Conservation (phyloP, 2,329 filamentous ascomycete genomes). For the Hypoxylon sp. region DNA sequence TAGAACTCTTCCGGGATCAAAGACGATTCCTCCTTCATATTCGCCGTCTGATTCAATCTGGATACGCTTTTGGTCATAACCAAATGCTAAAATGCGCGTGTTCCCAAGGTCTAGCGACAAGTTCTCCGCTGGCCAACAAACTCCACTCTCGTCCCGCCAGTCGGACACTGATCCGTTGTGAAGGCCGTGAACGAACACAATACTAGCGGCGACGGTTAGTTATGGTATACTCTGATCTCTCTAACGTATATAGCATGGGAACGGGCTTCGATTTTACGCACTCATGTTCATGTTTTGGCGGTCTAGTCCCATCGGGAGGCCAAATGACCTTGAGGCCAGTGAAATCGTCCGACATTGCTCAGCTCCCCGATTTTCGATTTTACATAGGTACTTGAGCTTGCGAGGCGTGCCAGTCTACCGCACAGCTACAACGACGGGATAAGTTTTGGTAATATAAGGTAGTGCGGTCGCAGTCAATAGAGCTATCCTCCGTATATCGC, state of each 20-base stretch:
- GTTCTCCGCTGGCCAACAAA: neutral
- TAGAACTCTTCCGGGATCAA: neutral
- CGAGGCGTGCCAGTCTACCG: neutral
- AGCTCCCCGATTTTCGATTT: neutral
- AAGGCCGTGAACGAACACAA: neutral
- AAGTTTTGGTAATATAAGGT: neutral
- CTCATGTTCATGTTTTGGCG: conserved; percentile 1
- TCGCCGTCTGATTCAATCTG: neutral
- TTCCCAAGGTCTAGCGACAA: neutral
- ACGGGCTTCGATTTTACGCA: neutral
- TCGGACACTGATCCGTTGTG: neutral
- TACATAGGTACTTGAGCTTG: neutral
- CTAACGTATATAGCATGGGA: neutral
- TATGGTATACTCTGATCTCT: neutral
- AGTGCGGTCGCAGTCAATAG: neutral
- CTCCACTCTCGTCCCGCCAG: neutral
- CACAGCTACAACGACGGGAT: neutral
- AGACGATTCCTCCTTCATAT: neutral
- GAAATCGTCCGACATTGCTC: neutral
- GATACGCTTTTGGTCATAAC: neutral
- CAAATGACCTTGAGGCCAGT: neutral
- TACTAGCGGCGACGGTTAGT: neutral
- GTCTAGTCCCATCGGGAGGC: neutral
- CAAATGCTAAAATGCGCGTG: neutral
- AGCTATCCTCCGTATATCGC: neutral